Evolutionary conservation across 192 early-diverging fungal genomes (phyloP).

Genomic region (Coemansia sp.): DNA sequence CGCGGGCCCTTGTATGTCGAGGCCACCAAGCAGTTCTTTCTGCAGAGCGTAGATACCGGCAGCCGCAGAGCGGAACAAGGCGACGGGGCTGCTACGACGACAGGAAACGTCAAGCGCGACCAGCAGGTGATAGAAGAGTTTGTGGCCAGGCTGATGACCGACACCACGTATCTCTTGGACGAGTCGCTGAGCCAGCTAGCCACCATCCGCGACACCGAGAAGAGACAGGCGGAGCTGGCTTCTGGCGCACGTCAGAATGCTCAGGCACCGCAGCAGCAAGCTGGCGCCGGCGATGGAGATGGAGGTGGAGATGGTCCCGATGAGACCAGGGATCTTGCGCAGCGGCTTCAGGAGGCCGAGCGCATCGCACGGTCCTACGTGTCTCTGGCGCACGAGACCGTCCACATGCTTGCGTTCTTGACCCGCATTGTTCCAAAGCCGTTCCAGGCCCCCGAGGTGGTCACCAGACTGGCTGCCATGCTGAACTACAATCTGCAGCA

Average conservation of each 20-base stretch:
- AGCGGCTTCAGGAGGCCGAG: slow-evolving; percentile 59
- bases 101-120: slow-evolving; percentile 35
- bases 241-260: too few relatives aligned
- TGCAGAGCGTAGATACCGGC: slow-evolving; percentile 9
- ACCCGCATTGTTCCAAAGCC: slow-evolving; percentile 75
- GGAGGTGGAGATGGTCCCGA: slow-evolving; percentile 68
- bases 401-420: slow-evolving; percentile 88
- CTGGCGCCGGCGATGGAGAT: slow-evolving; percentile 41
- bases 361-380: slow-evolving; percentile 86
- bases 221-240: slow-evolving; percentile 70
- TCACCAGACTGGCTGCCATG: slow-evolving; percentile 95
- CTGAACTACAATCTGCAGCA: slow-evolving; percentile 90
- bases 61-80: not conserved
- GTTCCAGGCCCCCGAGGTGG: slow-evolving; percentile 88
- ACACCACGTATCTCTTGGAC: slow-evolving; percentile 92
- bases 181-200: slow-evolving; percentile 86
- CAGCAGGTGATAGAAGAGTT: slow-evolving; percentile 61
- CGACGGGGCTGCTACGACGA: slow-evolving; percentile 13
- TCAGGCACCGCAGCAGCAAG: not conserved
- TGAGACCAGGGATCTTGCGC: slow-evolving; percentile 8
- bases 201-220: slow-evolving; percentile 80
- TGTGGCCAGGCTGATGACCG: slow-evolving; percentile 93
- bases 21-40: slow-evolving; percentile 38
- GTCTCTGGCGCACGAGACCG: slow-evolving; percentile 86
- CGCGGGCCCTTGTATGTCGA: slow-evolving; percentile 31